Conservation (phyloP, 2,329 filamentous ascomycete species). For the Emergomyces africanus region DNA sequence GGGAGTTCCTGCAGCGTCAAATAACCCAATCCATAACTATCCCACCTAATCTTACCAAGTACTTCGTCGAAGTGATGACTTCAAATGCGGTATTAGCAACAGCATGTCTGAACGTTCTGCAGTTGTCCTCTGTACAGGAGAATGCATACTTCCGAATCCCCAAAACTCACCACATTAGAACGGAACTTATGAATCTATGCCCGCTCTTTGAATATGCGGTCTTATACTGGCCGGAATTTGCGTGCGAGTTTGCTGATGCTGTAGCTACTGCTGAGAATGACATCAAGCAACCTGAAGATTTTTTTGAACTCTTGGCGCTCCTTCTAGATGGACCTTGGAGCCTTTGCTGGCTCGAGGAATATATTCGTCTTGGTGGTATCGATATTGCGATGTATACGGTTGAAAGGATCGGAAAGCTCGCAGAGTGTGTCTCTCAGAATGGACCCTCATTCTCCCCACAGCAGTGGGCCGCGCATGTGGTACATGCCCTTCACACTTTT, state of each 20-base stretch:
- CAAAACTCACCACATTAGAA: background rate
- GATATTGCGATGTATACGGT: conserved; percentile 3
- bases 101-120: conserved; percentile 1
- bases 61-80: background rate
- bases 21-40: background rate
- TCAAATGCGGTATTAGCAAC: conserved; percentile 1
- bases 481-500: conserved; percentile 3
- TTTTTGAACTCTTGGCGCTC: conserved; percentile 2
- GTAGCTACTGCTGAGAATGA: background rate
- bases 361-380: conserved; percentile 2
- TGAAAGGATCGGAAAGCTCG: conserved; percentile 1
- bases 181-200: background rate
- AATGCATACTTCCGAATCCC: background rate
- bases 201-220: conserved; percentile 4
- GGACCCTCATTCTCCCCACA: background rate
- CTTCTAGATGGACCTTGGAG: conserved; percentile 1
- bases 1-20: conserved; percentile 3
- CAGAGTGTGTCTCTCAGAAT: background rate
- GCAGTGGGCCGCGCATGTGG: conserved; percentile 2
- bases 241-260: background rate
- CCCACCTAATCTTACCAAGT: background rate
- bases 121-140: background rate
- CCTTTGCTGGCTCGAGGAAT: conserved; percentile 4
- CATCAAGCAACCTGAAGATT: background rate
- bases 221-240: conserved; percentile 5